Evolutionary conservation across 2,329 filamentous ascomycete species (phyloP), one percentile per base, ranked within the genome.

Genomic region (Paecilomyces dactylethromorphus): DNA sequence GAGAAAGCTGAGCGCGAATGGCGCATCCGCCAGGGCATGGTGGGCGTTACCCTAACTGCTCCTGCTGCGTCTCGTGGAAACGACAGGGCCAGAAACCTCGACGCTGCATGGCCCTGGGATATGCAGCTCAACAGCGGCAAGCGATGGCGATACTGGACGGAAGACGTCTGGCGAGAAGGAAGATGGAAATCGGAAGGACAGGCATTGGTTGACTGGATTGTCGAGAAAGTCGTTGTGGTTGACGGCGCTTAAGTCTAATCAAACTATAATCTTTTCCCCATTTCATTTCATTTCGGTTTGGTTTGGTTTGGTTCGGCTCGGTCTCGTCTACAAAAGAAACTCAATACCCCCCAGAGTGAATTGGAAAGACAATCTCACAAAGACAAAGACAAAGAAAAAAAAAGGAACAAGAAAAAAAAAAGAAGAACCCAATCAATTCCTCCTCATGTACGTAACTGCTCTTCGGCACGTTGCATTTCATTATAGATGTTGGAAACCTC

Each of bases 1-100:
- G 84, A 86, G 65, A 84, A 87, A 65, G 90, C 89, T 1, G 89
- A 92, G 76, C 79, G 79, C 52, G 83, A 84, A 67, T 93, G 89
- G 89, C 82, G 82, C 58, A 82, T 84, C 65, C 82, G 82, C 54
- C 87, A 92, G 74, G 82, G 81, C 11, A 68, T 70, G 60, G 58
- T 66, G 1, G 68, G 65, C 31, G 65, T 71, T 35, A 74, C 26
- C 64, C 61, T n/a, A 67, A 69, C 52, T 64, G 68, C 13, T 68
- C 65, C 10, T 63, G 57, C 4, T 33, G 39, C 49, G 31, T 45
- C 45, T 55, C 15, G 58, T 57, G n/a, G 15, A 22, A 18, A 52
- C 33, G 54, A 21, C 50, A 45, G 26, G 31, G 21, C 15, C 26
- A 35, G 22, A 26, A 56, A 56, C 22, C 55, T 62, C 31, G 62